Conservation (phyloP, 305 asterid species). For the Lippia alba region DNA sequence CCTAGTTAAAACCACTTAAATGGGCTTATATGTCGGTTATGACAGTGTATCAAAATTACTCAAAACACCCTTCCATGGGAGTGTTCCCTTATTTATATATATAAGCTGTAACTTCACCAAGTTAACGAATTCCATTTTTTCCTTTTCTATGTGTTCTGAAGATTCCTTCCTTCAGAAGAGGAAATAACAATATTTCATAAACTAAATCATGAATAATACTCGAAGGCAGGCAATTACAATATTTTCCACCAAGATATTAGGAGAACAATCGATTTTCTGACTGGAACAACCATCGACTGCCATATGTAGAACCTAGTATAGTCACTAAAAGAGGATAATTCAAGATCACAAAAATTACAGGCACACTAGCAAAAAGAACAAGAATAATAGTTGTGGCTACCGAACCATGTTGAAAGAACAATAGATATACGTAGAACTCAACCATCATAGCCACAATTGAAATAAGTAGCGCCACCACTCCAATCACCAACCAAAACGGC, state of each 20-base stretch:
- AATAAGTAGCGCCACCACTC: slow-evolving; percentile 38
- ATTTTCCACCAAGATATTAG: background rate
- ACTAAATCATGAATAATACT: too few species aligned
- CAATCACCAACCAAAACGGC: slow-evolving; percentile 42
- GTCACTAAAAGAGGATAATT: slow-evolving; percentile 34
- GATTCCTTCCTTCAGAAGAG: too few species aligned
- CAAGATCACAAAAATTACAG: slow-evolving; percentile 31
- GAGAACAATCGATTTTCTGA: slow-evolving; percentile 32
- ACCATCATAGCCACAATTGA: slow-evolving; percentile 47
- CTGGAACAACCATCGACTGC: slow-evolving; percentile 31
- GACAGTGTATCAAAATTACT: too few species aligned
- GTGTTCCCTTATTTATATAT: too few species aligned
- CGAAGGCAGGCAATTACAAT: too few species aligned
- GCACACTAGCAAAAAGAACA: slow-evolving; percentile 30
- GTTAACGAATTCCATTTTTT: too few species aligned
- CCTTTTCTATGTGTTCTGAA: too few species aligned
- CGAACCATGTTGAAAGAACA: slow-evolving; percentile 35
- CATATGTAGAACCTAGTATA: slow-evolving; percentile 35
- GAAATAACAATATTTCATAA: too few species aligned
- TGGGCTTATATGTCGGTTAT: too few species aligned
- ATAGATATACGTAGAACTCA: slow-evolving; percentile 33
- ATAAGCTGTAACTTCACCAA: too few species aligned
- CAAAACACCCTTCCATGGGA: too few species aligned
- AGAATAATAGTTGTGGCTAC: slow-evolving; percentile 2
- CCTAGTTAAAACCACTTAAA: too few species aligned